Conservation (phyloP, 768 basidiomycete genomes). For the Dentipellis fragilis region DNA sequence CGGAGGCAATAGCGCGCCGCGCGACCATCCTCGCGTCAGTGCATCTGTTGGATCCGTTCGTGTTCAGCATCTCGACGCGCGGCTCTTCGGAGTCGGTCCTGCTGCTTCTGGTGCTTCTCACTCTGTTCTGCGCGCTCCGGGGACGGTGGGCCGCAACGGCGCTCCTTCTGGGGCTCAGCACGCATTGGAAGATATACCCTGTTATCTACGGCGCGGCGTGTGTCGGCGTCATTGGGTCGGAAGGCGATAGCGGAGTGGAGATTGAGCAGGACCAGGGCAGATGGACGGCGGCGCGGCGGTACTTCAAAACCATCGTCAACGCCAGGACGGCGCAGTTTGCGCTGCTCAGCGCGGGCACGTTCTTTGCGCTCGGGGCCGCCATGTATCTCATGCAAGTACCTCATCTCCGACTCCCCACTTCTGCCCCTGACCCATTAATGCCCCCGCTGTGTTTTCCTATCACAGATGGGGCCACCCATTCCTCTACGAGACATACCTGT, state of each 20-base stretch:
- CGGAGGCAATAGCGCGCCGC: slow-evolving; percentile 1
- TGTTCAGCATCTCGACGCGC: slow-evolving; percentile 92
- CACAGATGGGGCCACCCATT: slow-evolving; percentile 91
- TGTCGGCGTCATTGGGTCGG: slow-evolving; percentile 39
- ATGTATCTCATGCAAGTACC: slow-evolving; percentile 68
- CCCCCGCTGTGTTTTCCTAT: not conserved
- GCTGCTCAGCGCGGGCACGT: slow-evolving; percentile 58
- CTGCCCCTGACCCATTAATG: not conserved
- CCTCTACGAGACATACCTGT: slow-evolving; percentile 84
- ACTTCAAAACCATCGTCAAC: slow-evolving; percentile 33
- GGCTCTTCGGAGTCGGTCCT: slow-evolving; percentile 92
- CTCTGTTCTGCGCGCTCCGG: slow-evolving; percentile 50
- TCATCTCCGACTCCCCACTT: not conserved
- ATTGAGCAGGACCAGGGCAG: not conserved
- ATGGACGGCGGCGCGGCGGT: not conserved
- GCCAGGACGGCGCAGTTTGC: slow-evolving; percentile 51
- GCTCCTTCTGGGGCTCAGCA: slow-evolving; percentile 65
- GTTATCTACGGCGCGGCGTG: slow-evolving; percentile 82
- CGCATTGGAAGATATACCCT: slow-evolving; percentile 98
- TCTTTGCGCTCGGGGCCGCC: slow-evolving; percentile 44
- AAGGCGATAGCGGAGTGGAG: not conserved
- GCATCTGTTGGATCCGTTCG: slow-evolving; percentile 89
- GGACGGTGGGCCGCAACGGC: slow-evolving; percentile 59
- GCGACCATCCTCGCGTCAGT: slow-evolving; percentile 54
- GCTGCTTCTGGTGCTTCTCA: slow-evolving; percentile 64